These are phyloP conservation scores for Arxiozyma telluris DNA, from an alignment of 1,139 yeast genomes.

Conservation along the genomic window DNA sequence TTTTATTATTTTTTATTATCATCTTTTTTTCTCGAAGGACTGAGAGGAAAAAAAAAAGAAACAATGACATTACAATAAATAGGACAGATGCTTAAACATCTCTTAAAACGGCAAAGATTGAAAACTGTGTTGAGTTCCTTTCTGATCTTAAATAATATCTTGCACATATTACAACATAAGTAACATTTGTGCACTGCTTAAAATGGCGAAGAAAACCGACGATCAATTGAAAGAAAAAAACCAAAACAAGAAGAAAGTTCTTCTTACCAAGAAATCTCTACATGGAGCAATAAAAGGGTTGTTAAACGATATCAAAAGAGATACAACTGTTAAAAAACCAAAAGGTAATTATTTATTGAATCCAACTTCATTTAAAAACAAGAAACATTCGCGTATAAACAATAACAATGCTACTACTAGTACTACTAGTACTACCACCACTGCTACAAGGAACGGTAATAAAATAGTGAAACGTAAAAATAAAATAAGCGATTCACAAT, in stretches of 20 bases:
- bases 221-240: not conserved
- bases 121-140: not conserved
- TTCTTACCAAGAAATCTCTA: conserved; percentile 7
- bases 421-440: too few relatives aligned
- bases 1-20: too few relatives aligned
- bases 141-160: not conserved
- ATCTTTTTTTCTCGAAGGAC: too few relatives aligned
- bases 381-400: not conserved
- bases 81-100: not conserved
- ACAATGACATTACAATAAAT: not conserved
- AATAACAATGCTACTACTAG: not conserved
- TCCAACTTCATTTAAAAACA: conserved; percentile 1
- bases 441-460: not conserved
- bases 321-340: not conserved
- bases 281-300: conserved; percentile 22
- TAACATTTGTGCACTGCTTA: too few relatives aligned
- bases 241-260: not conserved
- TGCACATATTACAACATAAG: too few relatives aligned
- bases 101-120: too few relatives aligned
- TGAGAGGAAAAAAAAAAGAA: not conserved
- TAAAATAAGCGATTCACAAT: not conserved
- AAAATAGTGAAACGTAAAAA: not conserved
- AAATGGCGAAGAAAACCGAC: not conserved
- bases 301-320: conserved; percentile 4
- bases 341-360: too few relatives aligned